Conservation (phyloP, 108 stramenopile species). For the Craspedostauros australis region DNA sequence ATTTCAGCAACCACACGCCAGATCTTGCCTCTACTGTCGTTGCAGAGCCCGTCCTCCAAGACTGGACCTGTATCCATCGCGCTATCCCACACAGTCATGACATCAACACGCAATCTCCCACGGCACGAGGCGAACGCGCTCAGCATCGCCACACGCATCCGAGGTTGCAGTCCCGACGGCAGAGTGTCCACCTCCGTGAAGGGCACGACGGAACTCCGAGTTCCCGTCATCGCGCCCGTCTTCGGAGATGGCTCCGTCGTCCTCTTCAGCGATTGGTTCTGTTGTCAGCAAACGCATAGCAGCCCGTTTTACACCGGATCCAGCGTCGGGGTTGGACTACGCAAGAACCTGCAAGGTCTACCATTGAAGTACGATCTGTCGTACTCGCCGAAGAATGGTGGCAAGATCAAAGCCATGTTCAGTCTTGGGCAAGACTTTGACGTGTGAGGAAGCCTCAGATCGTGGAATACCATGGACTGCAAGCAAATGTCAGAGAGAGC, state of each 20-base stretch:
- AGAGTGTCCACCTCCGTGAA: constrained; percentile 40
- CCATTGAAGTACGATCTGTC: constrained; percentile 71
- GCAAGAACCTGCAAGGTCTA: constrained; percentile 70
- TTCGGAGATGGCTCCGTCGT: constrained; percentile 36
- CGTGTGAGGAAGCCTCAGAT: constrained; percentile 11
- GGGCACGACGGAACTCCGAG: constrained; percentile 66
- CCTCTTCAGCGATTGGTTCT: constrained; percentile 73
- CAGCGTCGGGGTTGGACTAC: constrained; percentile 65
- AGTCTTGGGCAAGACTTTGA: constrained; percentile 68
- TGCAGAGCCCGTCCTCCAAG: not conserved
- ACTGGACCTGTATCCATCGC: constrained; percentile 36
- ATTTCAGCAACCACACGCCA: constrained; percentile 60
- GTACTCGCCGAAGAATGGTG: constrained; percentile 51
- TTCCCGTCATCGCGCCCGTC: constrained; percentile 44
- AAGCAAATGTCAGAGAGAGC: no score
- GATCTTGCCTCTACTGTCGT: constrained; percentile 40
- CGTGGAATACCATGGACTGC: no score
- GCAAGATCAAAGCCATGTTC: constrained; percentile 56
- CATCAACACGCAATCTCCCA: constrained; percentile 59
- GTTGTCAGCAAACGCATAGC: constrained; percentile 19
- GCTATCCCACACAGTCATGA: constrained; percentile 50
- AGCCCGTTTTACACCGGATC: constrained; percentile 32
- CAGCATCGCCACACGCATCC: constrained; percentile 53
- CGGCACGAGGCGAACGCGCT: constrained; percentile 68
- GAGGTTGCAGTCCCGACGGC: constrained; percentile 45